A percentile compares a stretch with the other conserved stretches of the same genome.
These are phyloP conservation scores for Neonectria punicea DNA, from an alignment of 2,329 filamentous ascomycete genomes.

Conservation along the genomic window DNA sequence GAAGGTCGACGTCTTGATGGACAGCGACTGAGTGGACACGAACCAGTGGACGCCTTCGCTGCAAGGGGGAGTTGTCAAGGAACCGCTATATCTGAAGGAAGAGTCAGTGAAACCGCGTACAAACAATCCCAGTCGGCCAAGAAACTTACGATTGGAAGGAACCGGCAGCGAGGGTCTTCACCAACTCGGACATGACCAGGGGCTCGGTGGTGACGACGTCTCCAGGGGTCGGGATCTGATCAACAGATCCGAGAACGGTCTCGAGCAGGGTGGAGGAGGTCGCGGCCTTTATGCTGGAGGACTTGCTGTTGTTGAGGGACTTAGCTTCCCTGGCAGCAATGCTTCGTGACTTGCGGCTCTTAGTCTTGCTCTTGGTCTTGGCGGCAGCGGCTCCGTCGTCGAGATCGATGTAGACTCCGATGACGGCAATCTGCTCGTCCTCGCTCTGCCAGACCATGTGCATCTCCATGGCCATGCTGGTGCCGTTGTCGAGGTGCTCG, in stretches of 20 bases:
- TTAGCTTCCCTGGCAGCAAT: background rate
- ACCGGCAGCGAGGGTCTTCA: conserved; percentile 41
- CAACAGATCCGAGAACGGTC: conserved; percentile 51
- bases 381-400: conserved; percentile 21
- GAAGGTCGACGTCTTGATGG: conserved; percentile 60
- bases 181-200: conserved; percentile 57
- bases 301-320: conserved; percentile 5
- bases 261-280: conserved; percentile 44
- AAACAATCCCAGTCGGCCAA: too few relatives aligned
- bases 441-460: conserved; percentile 44
- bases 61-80: conserved; percentile 72
- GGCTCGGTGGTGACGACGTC: conserved; percentile 47
- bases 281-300: conserved; percentile 12
- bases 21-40: conserved; percentile 59
- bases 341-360: background rate
- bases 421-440: conserved; percentile 42
- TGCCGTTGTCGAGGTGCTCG: conserved; percentile 63
- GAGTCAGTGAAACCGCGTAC: conserved; percentile 18
- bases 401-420: conserved; percentile 40
- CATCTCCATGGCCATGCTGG: conserved; percentile 44
- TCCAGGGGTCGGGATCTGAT: conserved; percentile 53
- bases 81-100: conserved; percentile 60
- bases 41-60: conserved; percentile 66
- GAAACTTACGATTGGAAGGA: conserved; percentile 43
- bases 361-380: background rate